A percentile compares a stretch with the other conserved stretches of the same genome.
phyloP scores from a whole-genome alignment of 169 alveolate genomes.

The Plasmodium berghei region DNA sequence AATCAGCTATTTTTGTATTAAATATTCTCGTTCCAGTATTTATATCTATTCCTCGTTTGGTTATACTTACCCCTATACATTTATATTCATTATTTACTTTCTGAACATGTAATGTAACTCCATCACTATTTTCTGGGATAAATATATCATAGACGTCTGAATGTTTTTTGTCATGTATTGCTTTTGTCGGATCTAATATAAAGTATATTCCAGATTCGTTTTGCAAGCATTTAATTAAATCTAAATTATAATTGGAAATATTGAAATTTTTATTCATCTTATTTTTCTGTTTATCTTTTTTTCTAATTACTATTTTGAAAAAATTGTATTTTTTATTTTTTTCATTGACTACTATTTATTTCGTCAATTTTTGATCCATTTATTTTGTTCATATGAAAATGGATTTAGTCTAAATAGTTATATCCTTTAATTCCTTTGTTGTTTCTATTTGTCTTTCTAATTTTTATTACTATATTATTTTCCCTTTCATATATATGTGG shows the following conservation, averaged over 20 bases:
- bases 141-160: conserved; percentile 67
- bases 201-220: conserved; percentile 70
- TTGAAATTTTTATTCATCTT: conserved; percentile 61
- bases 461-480: not conserved
- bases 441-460: not conserved
- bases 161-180: conserved; percentile 49
- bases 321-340: not conserved
- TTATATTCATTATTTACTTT: conserved; percentile 73
- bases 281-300: not conserved
- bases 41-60: conserved; percentile 55
- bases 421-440: not conserved
- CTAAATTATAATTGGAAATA: conserved; percentile 63
- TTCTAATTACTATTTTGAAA: conserved; percentile 3
- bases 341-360: conserved; percentile 15
- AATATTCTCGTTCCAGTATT: conserved; percentile 68
- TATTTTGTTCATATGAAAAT: conserved; percentile 53
- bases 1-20: conserved; percentile 70
- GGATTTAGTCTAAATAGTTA: conserved; percentile 16
- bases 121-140: conserved; percentile 72
- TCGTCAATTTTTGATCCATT: conserved; percentile 69
- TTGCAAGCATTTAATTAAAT: conserved; percentile 70
- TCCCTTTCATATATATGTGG: not conserved
- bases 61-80: conserved; percentile 74
- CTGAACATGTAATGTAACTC: conserved; percentile 70
- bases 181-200: conserved; percentile 68